Conservation (phyloP, 495 filamentous ascomycete species). For the Clohesyomyces aquaticus region DNA sequence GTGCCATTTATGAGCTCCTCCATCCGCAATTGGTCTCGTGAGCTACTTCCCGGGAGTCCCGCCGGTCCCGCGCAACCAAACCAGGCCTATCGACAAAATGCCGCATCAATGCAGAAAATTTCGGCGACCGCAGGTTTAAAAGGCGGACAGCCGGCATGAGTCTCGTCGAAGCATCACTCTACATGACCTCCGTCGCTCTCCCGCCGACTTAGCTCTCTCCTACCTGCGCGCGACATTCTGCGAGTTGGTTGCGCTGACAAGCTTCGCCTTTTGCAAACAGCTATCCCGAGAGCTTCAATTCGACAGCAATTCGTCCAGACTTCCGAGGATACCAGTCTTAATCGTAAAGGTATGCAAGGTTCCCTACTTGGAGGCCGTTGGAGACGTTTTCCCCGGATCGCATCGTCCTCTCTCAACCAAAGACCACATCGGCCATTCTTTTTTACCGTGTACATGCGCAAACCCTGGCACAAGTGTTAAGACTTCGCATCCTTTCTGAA, state of each 20-base stretch:
- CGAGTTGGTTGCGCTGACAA: constrained; percentile 25
- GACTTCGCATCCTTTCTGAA: background rate
- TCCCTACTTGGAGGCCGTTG: constrained; percentile 11
- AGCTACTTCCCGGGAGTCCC: constrained; percentile 12
- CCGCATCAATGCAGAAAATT: constrained; percentile 26
- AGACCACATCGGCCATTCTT: too few relatives aligned
- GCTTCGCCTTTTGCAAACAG: constrained; percentile 19
- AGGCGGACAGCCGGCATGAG: constrained; percentile 2
- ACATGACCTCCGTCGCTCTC: constrained; percentile 10
- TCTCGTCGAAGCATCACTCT: background rate
- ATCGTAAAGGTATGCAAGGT: constrained; percentile 29
- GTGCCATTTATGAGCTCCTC: background rate
- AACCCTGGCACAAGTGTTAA: constrained; percentile 3
- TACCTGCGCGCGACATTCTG: constrained; percentile 9
- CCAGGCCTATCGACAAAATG: constrained; percentile 26
- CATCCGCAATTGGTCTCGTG: constrained; percentile 16
- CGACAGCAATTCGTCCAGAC: constrained; percentile 13
- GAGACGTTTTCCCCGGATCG: constrained; percentile 6
- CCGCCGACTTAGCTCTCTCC: background rate
- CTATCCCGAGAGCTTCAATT: constrained; percentile 26
- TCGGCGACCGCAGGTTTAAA: constrained; percentile 15
- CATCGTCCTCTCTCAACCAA: constrained; percentile 7
- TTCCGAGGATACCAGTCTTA: constrained; percentile 2
- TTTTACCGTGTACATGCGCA: too few relatives aligned
- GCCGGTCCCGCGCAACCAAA: constrained; percentile 32